These are phyloP conservation scores for Lagerstroemia speciosa DNA, from an alignment of 345 rosid species.

Conservation along the genomic window DNA sequence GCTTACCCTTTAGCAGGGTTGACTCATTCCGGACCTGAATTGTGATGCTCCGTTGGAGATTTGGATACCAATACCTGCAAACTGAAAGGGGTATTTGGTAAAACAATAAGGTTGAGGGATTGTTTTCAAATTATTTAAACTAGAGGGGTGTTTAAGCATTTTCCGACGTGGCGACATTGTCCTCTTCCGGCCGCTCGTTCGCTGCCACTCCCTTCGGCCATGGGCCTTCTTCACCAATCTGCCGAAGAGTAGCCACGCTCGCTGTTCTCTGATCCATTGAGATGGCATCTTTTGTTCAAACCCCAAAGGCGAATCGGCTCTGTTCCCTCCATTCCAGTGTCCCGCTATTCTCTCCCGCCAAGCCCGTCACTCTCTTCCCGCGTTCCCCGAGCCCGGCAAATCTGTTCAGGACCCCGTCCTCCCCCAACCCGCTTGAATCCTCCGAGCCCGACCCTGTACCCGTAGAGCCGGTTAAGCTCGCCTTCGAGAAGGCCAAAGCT, in stretches of 20 bases:
- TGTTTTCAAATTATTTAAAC: background rate
- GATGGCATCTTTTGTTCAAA: constrained; percentile 6
- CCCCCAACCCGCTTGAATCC: background rate
- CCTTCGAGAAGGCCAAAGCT: constrained; percentile 56
- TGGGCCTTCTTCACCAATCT: background rate
- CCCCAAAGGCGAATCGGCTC: background rate
- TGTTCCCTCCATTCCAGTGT: background rate
- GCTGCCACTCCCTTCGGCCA: background rate
- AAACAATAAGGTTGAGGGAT: background rate
- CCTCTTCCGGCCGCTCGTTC: background rate
- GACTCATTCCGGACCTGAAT: too few relatives aligned
- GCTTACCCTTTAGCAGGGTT: too few relatives aligned
- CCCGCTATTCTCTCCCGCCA: constrained; percentile 6
- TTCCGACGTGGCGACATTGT: background rate
- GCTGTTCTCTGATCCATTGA: background rate
- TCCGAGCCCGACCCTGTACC: constrained; percentile 11
- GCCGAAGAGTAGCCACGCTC: background rate
- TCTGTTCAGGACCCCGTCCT: background rate
- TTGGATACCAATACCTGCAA: too few relatives aligned
- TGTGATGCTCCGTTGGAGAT: too few relatives aligned
- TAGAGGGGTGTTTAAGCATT: background rate
- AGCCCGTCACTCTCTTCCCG: constrained; percentile 7
- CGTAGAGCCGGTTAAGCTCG: constrained; percentile 56
- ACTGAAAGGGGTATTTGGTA: background rate
- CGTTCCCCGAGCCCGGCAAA: background rate